phyloP scores from a whole-genome alignment of 495 filamentous ascomycete genomes.

The Xylaria longipes region DNA sequence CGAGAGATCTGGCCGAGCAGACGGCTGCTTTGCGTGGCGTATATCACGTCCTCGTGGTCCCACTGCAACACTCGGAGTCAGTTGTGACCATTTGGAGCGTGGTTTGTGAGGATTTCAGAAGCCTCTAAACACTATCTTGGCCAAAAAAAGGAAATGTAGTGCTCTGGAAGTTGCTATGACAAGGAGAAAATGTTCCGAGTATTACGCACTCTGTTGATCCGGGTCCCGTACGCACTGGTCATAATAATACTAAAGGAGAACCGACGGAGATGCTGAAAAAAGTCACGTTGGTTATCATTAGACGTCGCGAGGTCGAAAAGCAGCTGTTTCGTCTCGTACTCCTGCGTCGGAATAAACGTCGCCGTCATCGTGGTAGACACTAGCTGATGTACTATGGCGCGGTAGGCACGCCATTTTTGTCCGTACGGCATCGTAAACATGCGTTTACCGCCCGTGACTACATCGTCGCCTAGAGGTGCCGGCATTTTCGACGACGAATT shows the following conservation, averaged over 20 bases:
- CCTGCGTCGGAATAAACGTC: constrained; percentile 50
- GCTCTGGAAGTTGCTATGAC: too few species aligned
- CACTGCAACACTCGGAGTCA: too few species aligned
- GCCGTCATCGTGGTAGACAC: constrained; percentile 29
- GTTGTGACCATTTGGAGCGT: too few species aligned
- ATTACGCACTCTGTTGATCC: too few species aligned
- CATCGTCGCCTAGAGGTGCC: constrained; percentile 36
- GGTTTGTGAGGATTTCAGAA: too few species aligned
- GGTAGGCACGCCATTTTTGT: constrained; percentile 47
- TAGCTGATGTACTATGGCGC: constrained; percentile 46
- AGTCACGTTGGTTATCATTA: constrained; percentile 34
- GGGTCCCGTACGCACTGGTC: constrained; percentile 40
- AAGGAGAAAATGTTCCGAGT: too few species aligned
- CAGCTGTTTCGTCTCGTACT: constrained; percentile 54
- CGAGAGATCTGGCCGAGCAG: neutral
- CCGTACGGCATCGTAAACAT: constrained; percentile 54
- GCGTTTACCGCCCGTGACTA: constrained; percentile 40
- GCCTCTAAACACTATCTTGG: too few species aligned
- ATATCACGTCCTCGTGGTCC: constrained; percentile 45
- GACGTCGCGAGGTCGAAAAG: constrained; percentile 46
- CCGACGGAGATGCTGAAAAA: constrained; percentile 43
- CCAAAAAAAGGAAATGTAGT: too few species aligned
- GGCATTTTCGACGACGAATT: constrained; percentile 39
- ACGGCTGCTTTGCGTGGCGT: neutral
- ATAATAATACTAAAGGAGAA: constrained; percentile 45